Evolutionary conservation across 2,329 filamentous ascomycete species (phyloP).

Genomic region (Pseudovirgaria hyperparasitica): DNA sequence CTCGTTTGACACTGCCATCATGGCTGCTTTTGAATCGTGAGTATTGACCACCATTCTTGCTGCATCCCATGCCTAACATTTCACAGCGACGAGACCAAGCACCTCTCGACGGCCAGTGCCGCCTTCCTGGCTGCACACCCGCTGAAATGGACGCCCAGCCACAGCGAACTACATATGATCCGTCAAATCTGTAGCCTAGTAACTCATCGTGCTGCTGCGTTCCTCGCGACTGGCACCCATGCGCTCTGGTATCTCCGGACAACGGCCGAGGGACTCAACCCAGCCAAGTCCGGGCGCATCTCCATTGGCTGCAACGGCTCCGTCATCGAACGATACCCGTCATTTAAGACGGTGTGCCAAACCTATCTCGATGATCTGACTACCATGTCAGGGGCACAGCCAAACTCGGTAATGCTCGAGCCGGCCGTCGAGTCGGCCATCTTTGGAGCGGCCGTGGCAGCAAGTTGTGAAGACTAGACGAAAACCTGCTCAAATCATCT

Average conservation of each 20-base stretch:
- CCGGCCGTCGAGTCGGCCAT: conserved; percentile 63
- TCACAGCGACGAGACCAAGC: conserved; percentile 25
- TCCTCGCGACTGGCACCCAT: conserved; percentile 50
- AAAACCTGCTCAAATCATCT: too few species aligned
- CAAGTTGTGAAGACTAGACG: too few species aligned
- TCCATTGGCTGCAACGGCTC: conserved; percentile 66
- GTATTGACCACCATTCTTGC: conserved; percentile 1
- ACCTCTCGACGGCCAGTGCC: conserved; percentile 26
- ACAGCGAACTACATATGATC: conserved; percentile 42
- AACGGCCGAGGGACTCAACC: conserved; percentile 31
- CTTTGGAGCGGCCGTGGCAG: conserved; percentile 60
- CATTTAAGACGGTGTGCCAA: conserved; percentile 51
- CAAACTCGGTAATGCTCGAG: conserved; percentile 46
- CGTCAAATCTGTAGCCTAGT: conserved; percentile 40
- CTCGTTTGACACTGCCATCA: conserved; percentile 44
- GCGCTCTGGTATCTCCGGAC: conserved; percentile 46
- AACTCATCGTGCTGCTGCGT: conserved; percentile 46
- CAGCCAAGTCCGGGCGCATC: conserved; percentile 22
- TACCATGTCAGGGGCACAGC: conserved; percentile 23
- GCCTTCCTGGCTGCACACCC: conserved; percentile 40
- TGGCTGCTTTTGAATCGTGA: conserved; percentile 42
- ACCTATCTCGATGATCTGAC: conserved; percentile 47
- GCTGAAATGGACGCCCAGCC: conserved; percentile 30
- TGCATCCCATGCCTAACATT: not conserved
- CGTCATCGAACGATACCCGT: conserved; percentile 66